phyloP scores from a whole-genome alignment of 208 protist genomes.

The Leishmania aethiopica region DNA sequence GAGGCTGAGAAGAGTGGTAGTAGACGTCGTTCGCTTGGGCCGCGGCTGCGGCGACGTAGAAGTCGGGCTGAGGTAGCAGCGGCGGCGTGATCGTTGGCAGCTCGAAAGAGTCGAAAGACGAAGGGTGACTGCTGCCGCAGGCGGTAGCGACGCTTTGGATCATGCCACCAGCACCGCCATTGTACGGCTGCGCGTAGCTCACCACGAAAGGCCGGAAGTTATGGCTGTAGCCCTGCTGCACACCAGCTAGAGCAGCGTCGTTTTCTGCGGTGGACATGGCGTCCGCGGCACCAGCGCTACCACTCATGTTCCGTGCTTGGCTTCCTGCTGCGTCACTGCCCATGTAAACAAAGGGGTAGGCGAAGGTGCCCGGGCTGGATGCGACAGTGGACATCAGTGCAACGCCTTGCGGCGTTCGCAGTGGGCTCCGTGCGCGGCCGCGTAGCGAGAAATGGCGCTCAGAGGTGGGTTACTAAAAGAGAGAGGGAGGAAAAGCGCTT shows the following conservation, averaged over 20 bases:
- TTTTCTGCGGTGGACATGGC: background rate
- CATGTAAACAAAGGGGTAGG: conserved; percentile 12
- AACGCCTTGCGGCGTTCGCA: background rate
- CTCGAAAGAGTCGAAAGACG: conserved; percentile 13
- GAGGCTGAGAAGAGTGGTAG: conserved; percentile 17
- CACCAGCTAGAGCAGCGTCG: background rate
- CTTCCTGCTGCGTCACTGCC: background rate
- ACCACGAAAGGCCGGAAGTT: background rate
- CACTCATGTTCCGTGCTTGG: background rate
- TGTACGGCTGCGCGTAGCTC: background rate
- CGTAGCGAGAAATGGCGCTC: background rate
- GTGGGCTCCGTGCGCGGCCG: background rate
- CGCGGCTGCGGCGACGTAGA: conserved; percentile 12
- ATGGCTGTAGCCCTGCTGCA: background rate
- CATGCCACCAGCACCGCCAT: background rate
- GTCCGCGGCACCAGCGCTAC: background rate
- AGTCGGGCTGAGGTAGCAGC: conserved; percentile 12
- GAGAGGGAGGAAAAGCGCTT: background rate
- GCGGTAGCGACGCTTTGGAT: background rate
- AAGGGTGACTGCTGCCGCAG: background rate
- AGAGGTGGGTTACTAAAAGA: background rate
- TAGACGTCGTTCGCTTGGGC: conserved; percentile 19
- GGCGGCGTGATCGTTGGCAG: background rate
- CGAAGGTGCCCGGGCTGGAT: background rate
- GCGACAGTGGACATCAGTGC: background rate